A percentile compares a stretch with the other conserved stretches of the same genome.
These are phyloP conservation scores for Taphrina sp. DNA, from an alignment of 1,139 yeast species.

Conservation along the genomic window DNA sequence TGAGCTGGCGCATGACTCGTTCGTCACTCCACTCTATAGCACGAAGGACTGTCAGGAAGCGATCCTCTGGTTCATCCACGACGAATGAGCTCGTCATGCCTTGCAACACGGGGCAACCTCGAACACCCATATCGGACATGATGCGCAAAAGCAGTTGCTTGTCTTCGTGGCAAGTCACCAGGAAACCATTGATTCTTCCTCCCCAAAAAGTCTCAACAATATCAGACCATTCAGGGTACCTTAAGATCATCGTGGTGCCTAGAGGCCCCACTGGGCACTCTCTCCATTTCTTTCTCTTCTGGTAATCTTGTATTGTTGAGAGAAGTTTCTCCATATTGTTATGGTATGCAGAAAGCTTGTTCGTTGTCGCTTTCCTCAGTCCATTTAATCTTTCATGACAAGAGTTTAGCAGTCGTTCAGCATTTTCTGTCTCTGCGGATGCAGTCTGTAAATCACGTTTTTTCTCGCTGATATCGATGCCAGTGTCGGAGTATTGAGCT, in stretches of 20 bases:
- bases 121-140: slow-evolving; percentile 43
- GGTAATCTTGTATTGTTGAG: slow-evolving; percentile 46
- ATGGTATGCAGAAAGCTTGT: slow-evolving; percentile 51
- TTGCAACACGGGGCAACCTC: slow-evolving; percentile 15
- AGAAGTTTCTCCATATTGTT: slow-evolving; percentile 49
- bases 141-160: slow-evolving; percentile 52
- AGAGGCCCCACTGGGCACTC: slow-evolving; percentile 77
- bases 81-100: slow-evolving; percentile 48
- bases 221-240: slow-evolving; percentile 60
- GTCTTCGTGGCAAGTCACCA: slow-evolving; percentile 67
- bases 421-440: slow-evolving; percentile 41
- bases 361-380: slow-evolving; percentile 37
- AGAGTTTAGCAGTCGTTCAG: slow-evolving; percentile 38
- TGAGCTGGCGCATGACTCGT: slow-evolving; percentile 45
- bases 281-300: slow-evolving; percentile 45
- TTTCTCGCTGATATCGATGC: slow-evolving; percentile 40
- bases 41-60: slow-evolving; percentile 57
- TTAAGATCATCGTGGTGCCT: slow-evolving; percentile 62
- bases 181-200: slow-evolving; percentile 58
- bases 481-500: slow-evolving; percentile 38
- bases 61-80: slow-evolving; percentile 45
- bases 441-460: slow-evolving; percentile 40
- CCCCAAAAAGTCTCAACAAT: slow-evolving; percentile 58
- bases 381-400: slow-evolving; percentile 37
- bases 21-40: slow-evolving; percentile 47